Evolutionary conservation across 345 rosid species (phyloP), one percentile per base, ranked within the genome.

Genomic region (Isatis tinctoria): DNA sequence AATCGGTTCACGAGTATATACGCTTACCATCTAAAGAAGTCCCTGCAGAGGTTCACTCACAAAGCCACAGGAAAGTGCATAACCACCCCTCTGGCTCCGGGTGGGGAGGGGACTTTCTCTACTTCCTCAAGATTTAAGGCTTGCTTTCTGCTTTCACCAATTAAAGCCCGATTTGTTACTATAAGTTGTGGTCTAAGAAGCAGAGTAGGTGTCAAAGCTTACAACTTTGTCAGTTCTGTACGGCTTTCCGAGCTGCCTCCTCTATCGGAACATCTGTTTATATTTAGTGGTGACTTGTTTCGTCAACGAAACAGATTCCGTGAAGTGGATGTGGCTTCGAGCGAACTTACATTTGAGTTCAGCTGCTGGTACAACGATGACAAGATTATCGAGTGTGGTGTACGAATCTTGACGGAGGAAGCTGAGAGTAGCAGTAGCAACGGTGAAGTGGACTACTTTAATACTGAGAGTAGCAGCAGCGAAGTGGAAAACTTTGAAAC

Each of bases 151-250:
- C 2, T 57, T 10, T 54, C 8, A 2, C 56, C 44, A 43, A 1
- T 11, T 4, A 0, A 6, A 7, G 6, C 0, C 3, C 1, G 0
- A 3, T 0, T 0, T 44, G 0, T 11, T 3, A 0, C 0, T 12
- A 13, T 70, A 33, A 24, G 2, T 35, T 70, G 49, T 47, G 0
- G 0, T 6, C 8, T 35, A 35, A 59, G 3, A 10, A 24, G 48
- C 67, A 32, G 35, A 47, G 10, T 10, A 45, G 67, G 48, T 45
- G 26, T 9, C 3, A 0, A 6, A 37, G 0, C 6, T 2, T 0
- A 37, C 39, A 12, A 0, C 33, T 1, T 45, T 30, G 1, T 0
- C 22, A 35, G 2, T 10, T 5, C 0, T 10, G 8, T 3, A n/a
- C 8, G 27, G 18, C 17, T n/a, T 14, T 10, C 4, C 8, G 2